Evolutionary conservation across 164 flowering plant species (phyloP).

Genomic region (Stephania japonica): DNA sequence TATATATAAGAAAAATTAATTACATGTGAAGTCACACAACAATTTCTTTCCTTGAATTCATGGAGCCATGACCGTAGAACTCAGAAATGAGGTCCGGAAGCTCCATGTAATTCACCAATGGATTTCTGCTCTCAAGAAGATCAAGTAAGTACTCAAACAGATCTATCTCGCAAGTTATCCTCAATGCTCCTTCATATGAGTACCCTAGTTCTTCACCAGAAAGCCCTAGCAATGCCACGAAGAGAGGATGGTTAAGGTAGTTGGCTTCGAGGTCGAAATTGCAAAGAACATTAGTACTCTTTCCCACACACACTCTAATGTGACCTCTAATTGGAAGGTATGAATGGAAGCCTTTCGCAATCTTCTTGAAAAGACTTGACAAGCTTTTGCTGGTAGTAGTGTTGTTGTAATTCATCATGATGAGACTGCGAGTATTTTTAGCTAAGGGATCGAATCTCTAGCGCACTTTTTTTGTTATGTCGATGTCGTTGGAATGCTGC

Average conservation of each 20-base stretch:
- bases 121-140: slow-evolving; percentile 27
- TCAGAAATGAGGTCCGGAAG: slow-evolving; percentile 29
- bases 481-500: not conserved
- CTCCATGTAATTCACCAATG: slow-evolving; percentile 29
- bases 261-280: slow-evolving; percentile 30
- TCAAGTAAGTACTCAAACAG: slow-evolving; percentile 22
- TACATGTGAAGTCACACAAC: too few species aligned
- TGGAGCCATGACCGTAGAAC: slow-evolving; percentile 6
- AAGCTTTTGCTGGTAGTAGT: not conserved
- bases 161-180: slow-evolving; percentile 32
- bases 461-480: not conserved
- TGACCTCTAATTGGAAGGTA: slow-evolving; percentile 18
- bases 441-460: not conserved
- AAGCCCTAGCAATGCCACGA: slow-evolving; percentile 25
- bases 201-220: slow-evolving; percentile 33
- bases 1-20: too few species aligned
- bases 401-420: not conserved
- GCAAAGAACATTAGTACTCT: slow-evolving; percentile 10
- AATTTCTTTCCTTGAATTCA: too few species aligned
- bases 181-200: slow-evolving; percentile 30
- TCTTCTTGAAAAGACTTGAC: slow-evolving; percentile 20
- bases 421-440: not conserved
- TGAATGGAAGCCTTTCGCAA: slow-evolving; percentile 16
- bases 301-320: slow-evolving; percentile 28
- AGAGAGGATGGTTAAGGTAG: slow-evolving; percentile 32